Evolutionary conservation across 2,329 filamentous ascomycete genomes (phyloP), one percentile per base, ranked within the genome.

Genomic region (Bipolaris cookei): DNA sequence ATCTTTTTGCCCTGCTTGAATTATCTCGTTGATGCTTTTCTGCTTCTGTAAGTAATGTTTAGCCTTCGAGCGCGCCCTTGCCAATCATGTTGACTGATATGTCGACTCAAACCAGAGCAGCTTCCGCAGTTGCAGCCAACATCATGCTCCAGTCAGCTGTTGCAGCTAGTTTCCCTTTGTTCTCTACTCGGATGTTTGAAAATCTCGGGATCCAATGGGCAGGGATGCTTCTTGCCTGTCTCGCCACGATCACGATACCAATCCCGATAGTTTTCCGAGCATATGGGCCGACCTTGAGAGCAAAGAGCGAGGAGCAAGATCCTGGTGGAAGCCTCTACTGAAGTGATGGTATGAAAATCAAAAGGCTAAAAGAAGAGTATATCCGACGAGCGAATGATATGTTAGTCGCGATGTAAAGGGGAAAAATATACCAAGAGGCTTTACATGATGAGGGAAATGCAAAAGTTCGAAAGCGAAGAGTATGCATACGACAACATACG

Each of bases 1-100:
- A 44, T 44, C 14, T 44, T 44, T n/a, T 44, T 44, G 16, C 23
- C 41, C 3, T 44, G 41, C 23, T 44, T 44, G 14, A 44, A 44
- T 7, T 44, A 44, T 44, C 41, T 44, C 14, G 41, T 44, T 30
- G 41, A 44, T 11, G 41, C 41, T 14, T 44, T 28, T 18, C 23
- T 44, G 23, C 41, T 23, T 25, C 23, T 44, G 41, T 44, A 44
- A 30, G 41, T 44, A 25, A 44, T 11, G 14, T 7, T 16, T 18
- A n/a, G 11, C 7, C 28, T 14, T 38, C 23, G 28, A 28, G 11
- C 16, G 14, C 28, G 11, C 41, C 23, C 8, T n/a, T 44, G 13
- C 25, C 10, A 18, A 25, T n/a, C n/a, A n/a, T 6, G 14, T 30
- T n/a, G 28, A n/a, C 23, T 44, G n/a, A 44, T 25, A 13, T n/a